Evolutionary conservation across 2,329 filamentous ascomycete genomes (phyloP).

Genomic region (Sphaerulina populicola): DNA sequence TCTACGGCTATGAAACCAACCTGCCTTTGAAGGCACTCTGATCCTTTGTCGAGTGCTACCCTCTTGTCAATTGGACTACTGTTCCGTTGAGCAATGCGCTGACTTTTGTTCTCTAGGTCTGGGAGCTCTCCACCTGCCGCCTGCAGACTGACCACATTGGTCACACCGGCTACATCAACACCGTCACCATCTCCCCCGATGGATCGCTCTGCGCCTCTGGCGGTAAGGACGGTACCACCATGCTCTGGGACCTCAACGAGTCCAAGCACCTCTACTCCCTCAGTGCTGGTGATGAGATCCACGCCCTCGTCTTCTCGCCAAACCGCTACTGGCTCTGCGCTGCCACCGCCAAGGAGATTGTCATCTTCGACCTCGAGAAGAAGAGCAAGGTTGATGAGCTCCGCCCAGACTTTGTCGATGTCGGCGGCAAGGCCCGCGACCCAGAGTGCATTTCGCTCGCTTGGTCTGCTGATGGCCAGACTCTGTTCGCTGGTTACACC

Average conservation of each 20-base stretch:
- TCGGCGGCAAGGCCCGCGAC: constrained; percentile 98
- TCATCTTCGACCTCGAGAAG: constrained; percentile 99
- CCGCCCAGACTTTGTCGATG: constrained; percentile 92
- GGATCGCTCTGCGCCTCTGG: constrained; percentile 98
- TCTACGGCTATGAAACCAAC: constrained; percentile 78
- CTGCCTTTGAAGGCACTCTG: constrained; percentile 75
- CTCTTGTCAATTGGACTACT: background rate
- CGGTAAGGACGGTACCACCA: constrained; percentile 99
- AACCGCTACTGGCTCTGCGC: constrained; percentile 99
- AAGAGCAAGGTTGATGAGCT: constrained; percentile 99
- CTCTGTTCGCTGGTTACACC: constrained; percentile 98
- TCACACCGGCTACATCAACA: constrained; percentile 99
- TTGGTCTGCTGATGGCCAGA: constrained; percentile 98
- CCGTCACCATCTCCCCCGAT: constrained; percentile 99
- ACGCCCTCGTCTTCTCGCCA: constrained; percentile 99
- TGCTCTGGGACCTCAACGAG: constrained; percentile 99
- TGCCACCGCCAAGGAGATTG: constrained; percentile 93
- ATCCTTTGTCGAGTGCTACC: constrained; percentile 37
- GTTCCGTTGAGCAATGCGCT: background rate
- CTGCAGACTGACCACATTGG: constrained; percentile 99
- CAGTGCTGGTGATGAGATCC: constrained; percentile 99
- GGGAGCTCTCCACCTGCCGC: constrained; percentile 98
- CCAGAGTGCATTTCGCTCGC: constrained; percentile 96
- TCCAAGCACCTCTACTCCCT: constrained; percentile 99
- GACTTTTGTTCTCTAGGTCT: constrained; percentile 57